Base-by-base conservation (phyloP, 441 rosid genomes). In the Pelargonium australe region DNA sequence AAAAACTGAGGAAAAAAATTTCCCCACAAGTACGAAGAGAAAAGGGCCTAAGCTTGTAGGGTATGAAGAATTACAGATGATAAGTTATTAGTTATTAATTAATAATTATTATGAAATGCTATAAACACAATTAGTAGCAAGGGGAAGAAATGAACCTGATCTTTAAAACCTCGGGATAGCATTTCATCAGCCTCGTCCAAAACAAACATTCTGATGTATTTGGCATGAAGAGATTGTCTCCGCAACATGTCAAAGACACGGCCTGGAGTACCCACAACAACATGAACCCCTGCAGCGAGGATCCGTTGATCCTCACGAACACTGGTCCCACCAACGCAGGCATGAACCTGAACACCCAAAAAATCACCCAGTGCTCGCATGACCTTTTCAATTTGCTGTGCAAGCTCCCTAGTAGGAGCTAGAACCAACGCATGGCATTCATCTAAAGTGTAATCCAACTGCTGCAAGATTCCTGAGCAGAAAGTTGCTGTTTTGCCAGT, bases 251-350 rank as follows among this genome's bases (percentile, higher is more conserved):
- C 91, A 75, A 89, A 87, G 1, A 89, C 96, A 82, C 91, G 96
- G 47, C 96, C 92, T 45, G 95, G 96, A 40, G 95, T 88, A 8
- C 95, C 96, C 47, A 90, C 95, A 43, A 90, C 92, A 71, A 87
- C 92, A 75, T 88, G 92, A 41, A 90, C 96, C 20, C 95, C 96
- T 55, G 79, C 80, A 55, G 84, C 85, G 51, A 90, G 88, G 65
- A 90, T 87, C 6, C 87, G 85, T 16, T 84, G 92, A 68, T 86
- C 96, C 75, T 87, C 92, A 64, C 89, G 86, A 31, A 87, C 91
- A 69, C 86, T 85, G 44, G 96, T 87, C 55, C 93, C 96, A 77
- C 96, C 96, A 6, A 89, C 96, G 76, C 96, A 87, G 25, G 96
- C 91, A 76, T 90, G 97, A 65, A 88, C 97, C 83, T 85, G 85